Evolutionary conservation across 768 basidiomycete genomes (phyloP), one percentile per base, ranked within the genome.

Genomic region (Mycena venus): DNA sequence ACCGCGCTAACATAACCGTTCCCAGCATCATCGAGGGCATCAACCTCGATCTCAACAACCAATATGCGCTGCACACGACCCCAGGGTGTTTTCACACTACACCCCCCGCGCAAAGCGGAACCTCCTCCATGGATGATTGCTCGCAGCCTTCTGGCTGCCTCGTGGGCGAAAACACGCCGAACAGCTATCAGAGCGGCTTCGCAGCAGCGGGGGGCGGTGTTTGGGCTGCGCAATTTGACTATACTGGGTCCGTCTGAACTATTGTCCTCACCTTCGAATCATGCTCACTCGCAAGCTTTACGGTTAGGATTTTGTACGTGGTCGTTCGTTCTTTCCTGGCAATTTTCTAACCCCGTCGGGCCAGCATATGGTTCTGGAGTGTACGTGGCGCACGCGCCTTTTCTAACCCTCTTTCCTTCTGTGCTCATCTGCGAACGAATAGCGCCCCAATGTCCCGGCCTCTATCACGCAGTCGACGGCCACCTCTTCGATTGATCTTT

Each of bases 1-100:
- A 15, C 7, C 8, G 10, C 23, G 12, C 11, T 25, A 49, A n/a
- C 25, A 42, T 31, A 3, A 31, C 32, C 49, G 23, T 47, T 59
- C 40, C 10, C n/a, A 79, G 94, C 78, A 94, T 95, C 36, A 91
- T 97, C 68, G 96, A 97, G 82, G 94, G 91, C 12, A 94, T 97
- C 75, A 97, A 98, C 83, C 78, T 88, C 62, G 90, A 92, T 82
- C 82, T 84, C 10, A 84, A 86, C 75, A 95, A 95, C 76, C 94
- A 95, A 79, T 90, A 94, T 84, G 90, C 95, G 0, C 83, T 97
- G n/a, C 96, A 97, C 80, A 93, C 95, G 0, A 87, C 80, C 0
- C 79, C 79, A 4, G 88, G 88, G 4, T 89, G 88, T 75, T 74
- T 79, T 14, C 36, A 78, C 79, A 49, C 86, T 80, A 73, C 82